A percentile compares a stretch with the other conserved stretches of the same genome.
Conservation (phyloP, 2,329 filamentous ascomycete genomes). For the Diplodia mutila region DNA sequence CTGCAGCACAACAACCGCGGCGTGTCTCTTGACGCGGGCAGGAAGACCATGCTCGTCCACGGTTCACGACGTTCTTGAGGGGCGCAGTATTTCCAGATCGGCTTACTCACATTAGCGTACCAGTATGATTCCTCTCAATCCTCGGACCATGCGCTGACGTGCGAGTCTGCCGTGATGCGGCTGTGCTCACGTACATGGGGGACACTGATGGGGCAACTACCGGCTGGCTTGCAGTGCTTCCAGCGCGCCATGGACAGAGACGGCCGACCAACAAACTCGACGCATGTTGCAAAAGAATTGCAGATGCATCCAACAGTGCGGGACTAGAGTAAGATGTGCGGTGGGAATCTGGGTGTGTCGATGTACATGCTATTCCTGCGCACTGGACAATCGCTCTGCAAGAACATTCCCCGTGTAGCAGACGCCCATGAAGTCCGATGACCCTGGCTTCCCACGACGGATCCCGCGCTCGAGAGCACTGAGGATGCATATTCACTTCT, state of each 20-base stretch:
- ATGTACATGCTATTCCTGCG: neutral
- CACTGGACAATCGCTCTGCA: neutral
- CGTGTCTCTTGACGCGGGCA: conserved; percentile 35
- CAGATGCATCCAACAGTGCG: neutral
- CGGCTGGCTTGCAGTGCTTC: neutral
- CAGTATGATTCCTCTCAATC: neutral
- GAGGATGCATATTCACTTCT: neutral
- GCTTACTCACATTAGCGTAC: neutral
- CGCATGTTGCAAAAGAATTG: neutral
- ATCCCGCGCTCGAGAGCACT: neutral
- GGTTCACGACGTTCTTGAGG: conserved; percentile 39
- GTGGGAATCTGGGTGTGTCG: neutral
- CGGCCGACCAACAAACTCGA: neutral
- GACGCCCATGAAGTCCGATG: neutral
- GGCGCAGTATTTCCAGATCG: conserved; percentile 40
- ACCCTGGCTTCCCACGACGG: neutral
- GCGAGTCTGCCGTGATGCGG: neutral
- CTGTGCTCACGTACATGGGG: neutral
- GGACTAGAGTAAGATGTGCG: neutral
- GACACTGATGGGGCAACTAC: neutral
- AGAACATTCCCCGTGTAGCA: neutral
- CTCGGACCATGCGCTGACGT: neutral
- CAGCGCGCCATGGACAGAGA: neutral
- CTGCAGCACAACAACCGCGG: conserved; percentile 40
- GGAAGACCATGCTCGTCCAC: conserved; percentile 37